Evolutionary conservation across 2,329 filamentous ascomycete species (phyloP).

Genomic region (Nigrograna mackinnonii): DNA sequence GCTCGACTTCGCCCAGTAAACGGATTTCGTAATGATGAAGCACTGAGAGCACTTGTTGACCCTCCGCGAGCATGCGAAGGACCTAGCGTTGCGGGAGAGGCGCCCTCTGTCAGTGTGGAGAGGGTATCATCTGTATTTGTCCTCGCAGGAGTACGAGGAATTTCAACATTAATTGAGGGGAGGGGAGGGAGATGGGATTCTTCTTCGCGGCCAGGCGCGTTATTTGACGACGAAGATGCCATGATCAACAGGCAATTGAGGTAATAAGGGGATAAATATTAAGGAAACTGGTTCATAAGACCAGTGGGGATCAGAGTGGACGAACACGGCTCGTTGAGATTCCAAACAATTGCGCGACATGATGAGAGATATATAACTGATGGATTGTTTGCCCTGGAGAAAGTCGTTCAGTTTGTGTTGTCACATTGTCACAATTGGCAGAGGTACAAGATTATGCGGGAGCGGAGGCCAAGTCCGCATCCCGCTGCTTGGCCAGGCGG

Average conservation of each 20-base stretch:
- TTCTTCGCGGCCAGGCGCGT: constrained; percentile 17
- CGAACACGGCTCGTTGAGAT: constrained; percentile 1
- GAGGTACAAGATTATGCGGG: constrained; percentile 11
- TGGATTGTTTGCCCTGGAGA: too few species aligned
- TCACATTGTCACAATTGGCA: neutral
- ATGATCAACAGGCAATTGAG: constrained; percentile 21
- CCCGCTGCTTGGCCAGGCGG: constrained; percentile 16
- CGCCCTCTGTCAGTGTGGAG: constrained; percentile 20
- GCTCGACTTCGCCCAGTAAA: constrained; percentile 19
- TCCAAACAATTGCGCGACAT: neutral
- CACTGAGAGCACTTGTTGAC: constrained; percentile 19
- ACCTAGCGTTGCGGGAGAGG: constrained; percentile 24
- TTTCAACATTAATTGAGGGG: constrained; percentile 27
- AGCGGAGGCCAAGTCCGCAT: constrained; percentile 16
- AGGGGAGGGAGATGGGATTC: constrained; percentile 18
- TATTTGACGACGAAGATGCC: constrained; percentile 18
- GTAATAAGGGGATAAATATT: neutral
- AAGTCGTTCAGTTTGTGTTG: neutral
- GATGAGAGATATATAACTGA: constrained; percentile 4
- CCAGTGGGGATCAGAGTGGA: neutral
- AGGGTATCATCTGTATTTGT: constrained; percentile 23
- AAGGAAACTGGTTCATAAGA: constrained; percentile 1
- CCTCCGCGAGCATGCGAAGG: constrained; percentile 18
- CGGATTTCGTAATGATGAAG: constrained; percentile 13
- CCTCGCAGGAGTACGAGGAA: constrained; percentile 21